These are phyloP conservation scores for Drosera capensis DNA, from an alignment of 148 eudicot genomes.

Conservation along the genomic window DNA sequence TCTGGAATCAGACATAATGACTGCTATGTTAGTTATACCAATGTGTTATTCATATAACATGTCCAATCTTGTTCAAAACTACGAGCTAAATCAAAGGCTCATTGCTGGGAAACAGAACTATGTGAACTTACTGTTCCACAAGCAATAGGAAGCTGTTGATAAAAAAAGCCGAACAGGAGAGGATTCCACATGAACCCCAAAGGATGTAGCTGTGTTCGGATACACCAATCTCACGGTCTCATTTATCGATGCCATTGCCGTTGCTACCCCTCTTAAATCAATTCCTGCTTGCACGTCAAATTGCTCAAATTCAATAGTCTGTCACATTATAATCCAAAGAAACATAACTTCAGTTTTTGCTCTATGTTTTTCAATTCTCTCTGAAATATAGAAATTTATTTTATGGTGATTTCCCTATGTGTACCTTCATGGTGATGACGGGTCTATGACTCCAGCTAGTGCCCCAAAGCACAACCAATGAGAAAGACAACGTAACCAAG, in stretches of 20 bases:
- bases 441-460: background rate
- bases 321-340: too few species aligned
- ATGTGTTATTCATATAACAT: too few species aligned
- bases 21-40: too few species aligned
- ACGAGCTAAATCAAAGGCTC: too few species aligned
- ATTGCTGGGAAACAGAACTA: too few species aligned
- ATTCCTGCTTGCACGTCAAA: background rate
- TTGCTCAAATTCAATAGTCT: too few species aligned
- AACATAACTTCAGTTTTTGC: background rate
- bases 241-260: background rate
- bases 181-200: background rate
- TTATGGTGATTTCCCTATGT: background rate
- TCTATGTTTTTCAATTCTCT: background rate
- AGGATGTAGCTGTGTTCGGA: background rate
- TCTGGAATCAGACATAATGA: too few species aligned
- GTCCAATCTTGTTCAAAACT: too few species aligned
- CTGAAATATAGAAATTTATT: background rate
- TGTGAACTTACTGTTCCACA: background rate
- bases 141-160: background rate
- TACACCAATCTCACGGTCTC: background rate
- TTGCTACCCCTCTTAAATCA: background rate
- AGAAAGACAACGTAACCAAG: background rate
- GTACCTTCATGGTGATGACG: background rate
- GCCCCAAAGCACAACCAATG: background rate
- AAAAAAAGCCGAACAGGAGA: background rate